Percentiles rank a stretch among this genome's conserved stretches.
These are phyloP conservation scores for Penicillium sp. DNA, from an alignment of 2,329 filamentous ascomycete species.

Conservation along the genomic window DNA sequence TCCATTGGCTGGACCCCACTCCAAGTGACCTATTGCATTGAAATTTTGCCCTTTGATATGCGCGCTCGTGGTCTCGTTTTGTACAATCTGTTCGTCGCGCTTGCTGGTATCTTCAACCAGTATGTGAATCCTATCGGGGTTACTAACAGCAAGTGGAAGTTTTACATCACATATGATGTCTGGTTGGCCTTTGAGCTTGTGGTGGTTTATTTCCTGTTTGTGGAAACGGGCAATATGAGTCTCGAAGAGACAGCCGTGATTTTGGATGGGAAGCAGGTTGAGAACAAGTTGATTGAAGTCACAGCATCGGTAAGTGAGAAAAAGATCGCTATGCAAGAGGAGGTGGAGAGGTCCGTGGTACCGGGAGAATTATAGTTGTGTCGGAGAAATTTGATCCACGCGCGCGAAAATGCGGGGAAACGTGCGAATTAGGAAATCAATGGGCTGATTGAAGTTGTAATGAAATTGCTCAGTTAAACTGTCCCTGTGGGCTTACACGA, in stretches of 20 bases:
- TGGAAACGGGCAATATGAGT: conserved; percentile 27
- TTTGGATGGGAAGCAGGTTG: conserved; percentile 30
- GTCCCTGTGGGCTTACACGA: no score
- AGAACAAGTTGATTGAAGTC: neutral
- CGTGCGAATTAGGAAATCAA: no score
- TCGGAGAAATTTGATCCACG: neutral
- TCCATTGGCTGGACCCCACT: conserved; percentile 29
- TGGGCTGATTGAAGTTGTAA: no score
- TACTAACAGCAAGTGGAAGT: conserved; percentile 25
- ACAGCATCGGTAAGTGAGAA: conserved; percentile 1
- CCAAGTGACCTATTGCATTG: conserved; percentile 35
- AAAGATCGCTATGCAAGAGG: neutral
- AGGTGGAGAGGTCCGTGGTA: neutral
- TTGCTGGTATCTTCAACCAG: conserved; percentile 51
- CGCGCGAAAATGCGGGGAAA: neutral
- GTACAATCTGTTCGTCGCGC: conserved; percentile 30
- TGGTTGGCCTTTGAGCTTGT: conserved; percentile 31
- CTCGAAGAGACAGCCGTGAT: conserved; percentile 28
- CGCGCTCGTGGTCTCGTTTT: conserved; percentile 58
- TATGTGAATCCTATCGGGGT: conserved; percentile 35
- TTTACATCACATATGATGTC: conserved; percentile 34
- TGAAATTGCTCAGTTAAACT: no score
- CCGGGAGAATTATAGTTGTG: neutral
- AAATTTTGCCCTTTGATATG: conserved; percentile 55
- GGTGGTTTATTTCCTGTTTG: conserved; percentile 36